Evolutionary conservation across 352 stramenopile species (phyloP), one percentile per base, ranked within the genome.

Genomic region (Phytophthora hybrid): DNA sequence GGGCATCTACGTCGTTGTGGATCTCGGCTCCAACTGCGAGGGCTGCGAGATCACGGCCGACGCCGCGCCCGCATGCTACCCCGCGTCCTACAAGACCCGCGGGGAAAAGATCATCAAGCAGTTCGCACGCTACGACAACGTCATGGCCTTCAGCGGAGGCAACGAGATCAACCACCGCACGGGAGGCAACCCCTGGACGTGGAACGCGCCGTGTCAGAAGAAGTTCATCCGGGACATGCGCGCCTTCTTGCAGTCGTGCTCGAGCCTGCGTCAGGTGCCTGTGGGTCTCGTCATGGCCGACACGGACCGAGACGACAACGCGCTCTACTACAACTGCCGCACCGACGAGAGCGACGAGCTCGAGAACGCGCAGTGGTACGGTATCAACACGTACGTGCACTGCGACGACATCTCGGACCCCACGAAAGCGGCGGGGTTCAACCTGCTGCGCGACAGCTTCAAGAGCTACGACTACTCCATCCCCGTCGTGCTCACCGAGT

Each of bases 211-310:
- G 34, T 97, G 91, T 70, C 89, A 96, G 62, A 97, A 97, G 68
- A 97, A 95, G 70, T 96, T 96, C 68, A 76, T 97, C 44, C 79
- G 83, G 0, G 92, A 97, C 77, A 97, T 97, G 89, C 80, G 90
- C 52, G 76, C 78, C 37, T 97, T 83, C 76, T 85, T 96, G 26
- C 54, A 73, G 8, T 79, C 64, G 4, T 97, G 90, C 62, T 47
- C 76, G n/a, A 68, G 26, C 21, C 85, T 93, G 65, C 87, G 90
- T 18, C 31, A 88, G 57, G 82, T 97, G 29, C 89, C 91, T 1
- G 81, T 97, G 18, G 90, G 91, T 8, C 75, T 95, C 34, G 84
- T 94, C 21, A 77, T 92, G 34, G 88, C 88, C 18, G 85, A 95
- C 71, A 78, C 76, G 3, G 49, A 93, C 56, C 79, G 88, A 47